A percentile compares a stretch with the other conserved stretches of the same genome.
These are phyloP conservation scores for sorghum (Sorghum bicolor) DNA, from an alignment of 176 grass and related monocot genomes.

Conservation along the genomic window Sorghum_bicolor_NCBIv3 NC_012876.2:1817501-1818000, in stretches of 20 bases:
- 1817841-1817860: conserved; percentile 83
- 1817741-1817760: conserved; percentile 84
- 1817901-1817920: background rate
- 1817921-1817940: background rate
- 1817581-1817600: conserved; percentile 3
- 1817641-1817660: conserved; percentile 23
- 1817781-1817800: conserved; percentile 97
- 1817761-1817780: conserved; percentile 67
- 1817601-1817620: conserved; percentile 10
- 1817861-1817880: background rate
- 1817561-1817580: background rate
- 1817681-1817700: conserved; percentile 88
- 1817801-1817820: conserved; percentile 68
- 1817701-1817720: conserved; percentile 63
- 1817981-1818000: background rate
- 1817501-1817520: background rate
- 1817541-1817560: background rate
- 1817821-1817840: conserved; percentile 70
- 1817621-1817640: conserved; percentile 1
- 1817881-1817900: background rate
- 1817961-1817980: background rate
- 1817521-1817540: background rate
- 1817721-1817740: conserved; percentile 79
- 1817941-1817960: conserved; percentile 11
- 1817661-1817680: conserved; percentile 64